Percentiles rank a stretch among this genome's conserved stretches.
phyloP scores from a whole-genome alignment of 192 early-diverging fungal genomes.

The Podila epigama region DNA sequence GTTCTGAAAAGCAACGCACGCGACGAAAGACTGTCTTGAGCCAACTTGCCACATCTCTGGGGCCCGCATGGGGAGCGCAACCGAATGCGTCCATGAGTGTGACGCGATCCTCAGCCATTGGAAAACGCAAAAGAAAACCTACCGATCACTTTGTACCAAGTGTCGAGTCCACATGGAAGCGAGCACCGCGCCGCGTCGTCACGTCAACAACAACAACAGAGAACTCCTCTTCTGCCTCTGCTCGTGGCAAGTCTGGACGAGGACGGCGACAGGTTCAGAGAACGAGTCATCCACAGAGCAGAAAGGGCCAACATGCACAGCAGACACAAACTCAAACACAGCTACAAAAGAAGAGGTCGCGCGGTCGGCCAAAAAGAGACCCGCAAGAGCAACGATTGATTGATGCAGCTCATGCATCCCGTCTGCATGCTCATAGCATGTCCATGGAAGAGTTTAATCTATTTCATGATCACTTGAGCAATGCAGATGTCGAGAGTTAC shows the following conservation, averaged over 20 bases:
- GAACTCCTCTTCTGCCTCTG: background rate
- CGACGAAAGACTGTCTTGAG: slow-evolving; percentile 6
- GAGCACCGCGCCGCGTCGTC: background rate
- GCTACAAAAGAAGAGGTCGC: background rate
- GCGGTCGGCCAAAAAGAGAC: slow-evolving; percentile 7
- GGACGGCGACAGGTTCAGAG: no score
- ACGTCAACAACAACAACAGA: background rate
- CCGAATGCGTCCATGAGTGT: background rate
- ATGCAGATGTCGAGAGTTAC: slow-evolving; percentile 28
- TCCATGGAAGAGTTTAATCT: slow-evolving; percentile 33
- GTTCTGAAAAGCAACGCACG: background rate
- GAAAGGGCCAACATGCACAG: background rate
- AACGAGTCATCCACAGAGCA: no score
- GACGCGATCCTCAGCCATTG: slow-evolving; percentile 3
- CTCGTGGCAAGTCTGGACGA: background rate
- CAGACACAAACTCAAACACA: background rate
- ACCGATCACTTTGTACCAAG: slow-evolving; percentile 6
- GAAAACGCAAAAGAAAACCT: slow-evolving; percentile 8
- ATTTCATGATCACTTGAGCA: slow-evolving; percentile 25
- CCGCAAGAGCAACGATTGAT: slow-evolving; percentile 16
- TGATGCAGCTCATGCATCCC: slow-evolving; percentile 38
- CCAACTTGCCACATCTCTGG: slow-evolving; percentile 25
- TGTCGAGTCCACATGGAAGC: background rate
- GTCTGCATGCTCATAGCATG: slow-evolving; percentile 34
- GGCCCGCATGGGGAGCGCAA: slow-evolving; percentile 17